Base-by-base conservation (phyloP, 768 basidiomycete species). In the Tylopilus balloui region DNA sequence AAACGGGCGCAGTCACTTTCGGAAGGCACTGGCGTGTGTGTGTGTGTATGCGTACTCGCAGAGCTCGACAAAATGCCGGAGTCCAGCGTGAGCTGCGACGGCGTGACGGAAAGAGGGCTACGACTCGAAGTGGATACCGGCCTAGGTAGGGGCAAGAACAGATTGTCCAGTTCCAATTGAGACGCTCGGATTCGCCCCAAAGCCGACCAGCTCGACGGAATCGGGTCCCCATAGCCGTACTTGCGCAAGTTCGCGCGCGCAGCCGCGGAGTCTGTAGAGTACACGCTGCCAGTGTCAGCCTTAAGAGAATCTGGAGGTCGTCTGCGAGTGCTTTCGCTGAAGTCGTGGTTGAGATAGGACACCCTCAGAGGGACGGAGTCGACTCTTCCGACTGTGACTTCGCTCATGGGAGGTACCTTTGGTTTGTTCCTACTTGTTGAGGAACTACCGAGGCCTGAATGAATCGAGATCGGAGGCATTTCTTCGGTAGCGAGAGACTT, bases 171-270 rank as follows among this genome's bases (percentile, higher is more conserved):
- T 20, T 63, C 52, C 11, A 59, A 39, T 31, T 61, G 58, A 31
- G 59, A 55, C 21, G 51, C 55, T 13, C 55, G 38, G 12, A 19
- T 40, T 11, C 41, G 35, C 11, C 47, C 48, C 11, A 62, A 17
- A 17, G 62, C 53, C 2, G 59, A 52, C 59, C 62, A 63, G n/a
- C n/a, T 62, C 0, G 62, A 63, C 21, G 59, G 56, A 23, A 61
- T 45, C n/a, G 44, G 14, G 13, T 55, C 52, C 1, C 32, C 50
- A 21, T 67, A 60, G 8, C 58, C 55, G 38, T 67, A 61, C 40
- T 58, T 63, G 44, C 44, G 52, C 43, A 60, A 10, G 40, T 62
- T 65, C 32, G 65, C 54, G 10, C 58, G 54, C 2, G 60, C 56
- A 1, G 45, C 55, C 2, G 53, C 36, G 1, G 64, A 61, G 12